A percentile compares a stretch with the other conserved stretches of the same genome.
Conservation (phyloP, 2,329 filamentous ascomycete genomes). For the Xylaria polymorpha region DNA sequence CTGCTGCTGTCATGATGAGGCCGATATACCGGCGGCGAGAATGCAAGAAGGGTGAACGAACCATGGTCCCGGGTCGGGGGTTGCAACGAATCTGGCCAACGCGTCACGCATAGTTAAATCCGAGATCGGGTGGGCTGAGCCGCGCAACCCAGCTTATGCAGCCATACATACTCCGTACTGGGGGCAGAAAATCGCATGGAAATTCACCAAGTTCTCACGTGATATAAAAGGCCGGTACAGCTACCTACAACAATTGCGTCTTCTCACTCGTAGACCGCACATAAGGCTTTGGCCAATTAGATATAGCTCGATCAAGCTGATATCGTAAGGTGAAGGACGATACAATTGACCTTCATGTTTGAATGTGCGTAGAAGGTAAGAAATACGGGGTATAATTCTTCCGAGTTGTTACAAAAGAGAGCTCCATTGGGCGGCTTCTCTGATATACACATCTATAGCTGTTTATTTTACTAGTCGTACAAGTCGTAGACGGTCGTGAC, state of each 20-base stretch:
- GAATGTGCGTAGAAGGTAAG: not conserved
- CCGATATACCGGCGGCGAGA: not conserved
- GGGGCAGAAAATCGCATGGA: not conserved
- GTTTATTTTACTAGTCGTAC: slow-evolving; percentile 34
- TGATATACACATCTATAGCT: slow-evolving; percentile 32
- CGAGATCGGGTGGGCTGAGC: slow-evolving; percentile 4
- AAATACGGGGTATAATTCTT: slow-evolving; percentile 25
- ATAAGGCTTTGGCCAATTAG: not conserved
- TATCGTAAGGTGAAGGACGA: not conserved
- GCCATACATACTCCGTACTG: not conserved
- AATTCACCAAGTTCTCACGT: not conserved
- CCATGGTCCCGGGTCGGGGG: not conserved
- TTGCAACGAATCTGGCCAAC: not conserved
- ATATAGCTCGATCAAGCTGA: not conserved
- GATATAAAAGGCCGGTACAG: not conserved
- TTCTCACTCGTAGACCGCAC: not conserved
- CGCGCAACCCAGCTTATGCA: not conserved
- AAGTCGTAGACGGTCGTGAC: slow-evolving; percentile 23
- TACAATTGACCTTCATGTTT: not conserved
- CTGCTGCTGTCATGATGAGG: not conserved
- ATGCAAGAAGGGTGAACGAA: not conserved
- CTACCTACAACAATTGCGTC: not conserved
- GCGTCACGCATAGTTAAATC: not conserved
- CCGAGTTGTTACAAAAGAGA: slow-evolving; percentile 28
- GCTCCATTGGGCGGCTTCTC: slow-evolving; percentile 12